Base-by-base conservation (phyloP, 495 filamentous ascomycete species). In the Glarea lozoyensis region DNA sequence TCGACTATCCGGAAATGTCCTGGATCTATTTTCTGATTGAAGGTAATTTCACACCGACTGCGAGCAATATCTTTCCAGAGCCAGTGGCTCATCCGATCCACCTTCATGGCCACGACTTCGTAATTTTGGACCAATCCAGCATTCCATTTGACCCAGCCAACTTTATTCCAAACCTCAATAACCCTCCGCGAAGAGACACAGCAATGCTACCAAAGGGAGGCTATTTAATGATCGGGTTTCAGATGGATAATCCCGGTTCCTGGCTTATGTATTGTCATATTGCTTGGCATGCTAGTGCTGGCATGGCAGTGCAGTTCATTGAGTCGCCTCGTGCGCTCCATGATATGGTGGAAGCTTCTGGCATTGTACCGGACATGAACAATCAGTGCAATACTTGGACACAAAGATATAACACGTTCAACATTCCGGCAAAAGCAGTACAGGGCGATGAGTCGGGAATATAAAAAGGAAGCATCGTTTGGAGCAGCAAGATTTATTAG, bases 41-140 rank as follows among this genome's bases (percentile, higher is more conserved):
- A 18, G 30, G 0, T 53, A 62, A 62, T 80, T 37, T 73, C 79
- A 56, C 79, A 78, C 55, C 59, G 67, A 32, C 71, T 75, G 35
- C 18, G 63, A 63, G 12, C 5, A 4, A n/a, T 5, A 10, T 44
- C 7, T 11, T 15, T 35, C 5, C 32, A 11, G 32, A 60, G 61
- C 48, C 72, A 71, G 33, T 60, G 25, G 25, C 66, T 42, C 78
- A 83, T 38, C 78, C 79, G 0, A 73, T 79, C 52, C 79, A 84
- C 48, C 61, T 81, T 12, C 71, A 76, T 53, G 74, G 72, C 10
- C 67, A 81, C 45, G 68, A 79, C 48, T 82, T 81, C 60, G 64
- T 48, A 30, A 57, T 80, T 10, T 54, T 81, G 9, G 59, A 64
- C 6, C 65, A 78, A 38, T 45, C 33, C 3, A 53, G 45, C 18